phyloP scores from a whole-genome alignment of 208 protist genomes.

The Acanthamoeba quina region DNA sequence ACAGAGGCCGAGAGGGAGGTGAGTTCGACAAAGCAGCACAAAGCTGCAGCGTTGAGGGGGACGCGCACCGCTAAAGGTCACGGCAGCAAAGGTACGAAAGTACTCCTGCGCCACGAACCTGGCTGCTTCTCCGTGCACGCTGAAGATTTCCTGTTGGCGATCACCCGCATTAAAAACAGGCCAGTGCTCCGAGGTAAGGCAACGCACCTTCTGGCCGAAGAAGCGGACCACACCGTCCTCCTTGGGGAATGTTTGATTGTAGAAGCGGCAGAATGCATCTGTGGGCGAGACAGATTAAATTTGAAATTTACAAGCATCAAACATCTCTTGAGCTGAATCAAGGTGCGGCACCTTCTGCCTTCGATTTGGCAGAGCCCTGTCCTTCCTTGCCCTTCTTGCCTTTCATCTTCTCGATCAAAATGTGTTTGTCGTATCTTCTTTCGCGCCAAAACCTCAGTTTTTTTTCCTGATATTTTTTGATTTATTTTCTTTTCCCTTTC shows the following conservation, averaged over 20 bases:
- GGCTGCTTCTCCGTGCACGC: constrained; percentile 83
- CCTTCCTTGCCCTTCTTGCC: constrained; percentile 11
- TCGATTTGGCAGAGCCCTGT: constrained; percentile 5
- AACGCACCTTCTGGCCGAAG: constrained; percentile 67
- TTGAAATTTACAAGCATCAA: neutral
- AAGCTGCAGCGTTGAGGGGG: neutral
- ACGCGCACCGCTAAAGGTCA: constrained; percentile 72
- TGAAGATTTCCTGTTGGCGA: constrained; percentile 69
- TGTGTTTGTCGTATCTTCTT: neutral
- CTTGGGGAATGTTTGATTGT: constrained; percentile 31
- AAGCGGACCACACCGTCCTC: constrained; percentile 48
- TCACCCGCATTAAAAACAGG: neutral
- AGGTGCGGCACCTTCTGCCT: neutral
- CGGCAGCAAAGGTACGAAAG: constrained; percentile 80
- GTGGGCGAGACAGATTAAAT: neutral
- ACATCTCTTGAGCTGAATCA: neutral
- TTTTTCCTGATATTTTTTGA: no score
- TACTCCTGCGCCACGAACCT: constrained; percentile 82
- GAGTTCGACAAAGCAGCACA: neutral
- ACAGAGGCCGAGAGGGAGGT: no score
- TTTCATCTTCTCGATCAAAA: neutral
- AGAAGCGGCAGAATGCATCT: constrained; percentile 68
- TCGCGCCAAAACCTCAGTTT: constrained; percentile 13
- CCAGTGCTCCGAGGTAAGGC: neutral
- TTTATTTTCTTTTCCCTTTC: no score